Evolutionary conservation across 345 rosid species (phyloP).

Genomic region (Ceriops decandra): DNA sequence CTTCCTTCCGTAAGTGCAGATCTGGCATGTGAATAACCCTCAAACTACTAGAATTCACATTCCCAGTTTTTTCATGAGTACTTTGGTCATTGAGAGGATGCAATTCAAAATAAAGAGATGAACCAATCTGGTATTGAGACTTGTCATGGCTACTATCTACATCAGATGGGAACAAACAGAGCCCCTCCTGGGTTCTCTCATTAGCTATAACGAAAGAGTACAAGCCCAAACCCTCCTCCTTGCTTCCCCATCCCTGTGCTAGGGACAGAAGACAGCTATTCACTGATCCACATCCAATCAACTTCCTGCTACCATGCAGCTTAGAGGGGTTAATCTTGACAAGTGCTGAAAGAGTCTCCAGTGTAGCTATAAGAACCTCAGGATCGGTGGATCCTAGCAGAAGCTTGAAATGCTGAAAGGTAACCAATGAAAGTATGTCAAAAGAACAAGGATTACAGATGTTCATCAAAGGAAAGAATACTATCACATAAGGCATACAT

Average conservation of each 20-base stretch:
- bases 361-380: constrained; percentile 77
- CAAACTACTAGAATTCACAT: constrained; percentile 34
- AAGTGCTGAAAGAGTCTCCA: constrained; percentile 82
- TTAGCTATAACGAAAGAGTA: constrained; percentile 86
- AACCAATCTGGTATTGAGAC: constrained; percentile 70
- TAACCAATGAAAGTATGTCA: constrained; percentile 13
- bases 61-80: constrained; percentile 32
- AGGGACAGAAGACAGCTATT: constrained; percentile 79
- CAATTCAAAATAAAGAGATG: constrained; percentile 83
- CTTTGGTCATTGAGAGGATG: constrained; percentile 53
- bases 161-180: constrained; percentile 77
- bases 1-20: constrained; percentile 78
- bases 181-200: constrained; percentile 78
- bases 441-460: constrained; percentile 2
- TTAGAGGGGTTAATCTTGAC: constrained; percentile 87
- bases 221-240: constrained; percentile 93
- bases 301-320: constrained; percentile 80
- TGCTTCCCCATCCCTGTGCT: constrained; percentile 99
- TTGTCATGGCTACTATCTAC: constrained; percentile 50
- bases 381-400: constrained; percentile 93
- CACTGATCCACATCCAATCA: constrained; percentile 81
- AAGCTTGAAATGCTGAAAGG: constrained; percentile 82
- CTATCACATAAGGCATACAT: background rate
- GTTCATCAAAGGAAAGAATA: background rate
- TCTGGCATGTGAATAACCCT: constrained; percentile 71